phyloP scores from a whole-genome alignment of 352 stramenopile genomes.

The Globisporangium paroecandrum region DNA sequence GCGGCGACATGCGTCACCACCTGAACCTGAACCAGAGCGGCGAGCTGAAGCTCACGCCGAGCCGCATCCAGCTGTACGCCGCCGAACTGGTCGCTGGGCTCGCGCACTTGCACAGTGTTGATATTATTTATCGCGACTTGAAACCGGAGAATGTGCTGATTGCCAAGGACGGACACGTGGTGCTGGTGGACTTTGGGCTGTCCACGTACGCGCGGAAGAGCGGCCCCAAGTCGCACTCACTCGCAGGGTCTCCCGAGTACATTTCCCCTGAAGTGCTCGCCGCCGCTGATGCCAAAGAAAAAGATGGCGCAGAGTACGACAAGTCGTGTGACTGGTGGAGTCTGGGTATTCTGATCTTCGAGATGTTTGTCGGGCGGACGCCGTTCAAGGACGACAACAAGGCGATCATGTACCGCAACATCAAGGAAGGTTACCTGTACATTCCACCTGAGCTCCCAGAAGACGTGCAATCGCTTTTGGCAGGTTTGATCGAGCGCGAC shows the following conservation, averaged over 20 bases:
- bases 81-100: slow-evolving; percentile 79
- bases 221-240: slow-evolving; percentile 58
- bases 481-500: slow-evolving; percentile 78
- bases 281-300: slow-evolving; percentile 45
- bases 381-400: slow-evolving; percentile 92
- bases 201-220: slow-evolving; percentile 70
- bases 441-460: slow-evolving; percentile 74
- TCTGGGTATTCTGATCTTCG: slow-evolving; percentile 88
- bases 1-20: slow-evolving; percentile 92
- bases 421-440: slow-evolving; percentile 78
- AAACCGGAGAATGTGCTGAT: slow-evolving; percentile 89
- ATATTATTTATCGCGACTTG: slow-evolving; percentile 88
- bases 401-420: slow-evolving; percentile 91
- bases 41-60: slow-evolving; percentile 62
- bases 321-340: slow-evolving; percentile 90
- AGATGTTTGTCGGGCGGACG: slow-evolving; percentile 89
- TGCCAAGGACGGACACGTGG: slow-evolving; percentile 85
- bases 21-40: slow-evolving; percentile 65
- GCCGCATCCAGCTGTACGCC: slow-evolving; percentile 81
- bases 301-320: slow-evolving; percentile 53
- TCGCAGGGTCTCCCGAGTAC: slow-evolving; percentile 87
- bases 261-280: slow-evolving; percentile 90
- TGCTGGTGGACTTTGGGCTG: slow-evolving; percentile 90
- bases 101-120: slow-evolving; percentile 86
- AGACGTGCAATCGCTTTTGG: slow-evolving; percentile 67